Conservation (phyloP, 768 basidiomycete genomes). For the Suillus clintonianus region DNA sequence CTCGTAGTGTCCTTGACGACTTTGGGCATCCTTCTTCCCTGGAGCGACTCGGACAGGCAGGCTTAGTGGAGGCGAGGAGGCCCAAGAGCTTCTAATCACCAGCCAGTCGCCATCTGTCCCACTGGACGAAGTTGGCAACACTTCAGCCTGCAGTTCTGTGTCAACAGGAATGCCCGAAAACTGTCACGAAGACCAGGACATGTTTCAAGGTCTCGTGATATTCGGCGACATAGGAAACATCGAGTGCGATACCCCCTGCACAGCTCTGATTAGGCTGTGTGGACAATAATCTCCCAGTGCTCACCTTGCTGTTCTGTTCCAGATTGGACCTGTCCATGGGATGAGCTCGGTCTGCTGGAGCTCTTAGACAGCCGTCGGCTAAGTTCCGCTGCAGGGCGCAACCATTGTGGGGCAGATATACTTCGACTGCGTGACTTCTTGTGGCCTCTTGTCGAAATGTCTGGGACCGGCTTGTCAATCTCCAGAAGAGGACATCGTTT, state of each 20-base stretch:
- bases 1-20: slow-evolving; percentile 65
- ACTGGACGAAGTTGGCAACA: slow-evolving; percentile 48
- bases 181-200: slow-evolving; percentile 72
- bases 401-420: slow-evolving; percentile 63
- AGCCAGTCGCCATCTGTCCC: slow-evolving; percentile 53
- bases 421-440: slow-evolving; percentile 47
- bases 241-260: slow-evolving; percentile 24
- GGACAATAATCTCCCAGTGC: too few relatives aligned
- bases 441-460: slow-evolving; percentile 22
- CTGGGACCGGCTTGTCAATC: slow-evolving; percentile 11
- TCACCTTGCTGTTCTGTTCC: slow-evolving; percentile 3
- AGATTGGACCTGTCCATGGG: slow-evolving; percentile 23
- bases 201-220: slow-evolving; percentile 85
- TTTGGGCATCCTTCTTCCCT: slow-evolving; percentile 61
- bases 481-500: slow-evolving; percentile 1
- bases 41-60: slow-evolving; percentile 58
- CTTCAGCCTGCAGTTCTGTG: slow-evolving; percentile 64
- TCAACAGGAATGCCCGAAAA: slow-evolving; percentile 50
- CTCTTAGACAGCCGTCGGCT: slow-evolving; percentile 13
- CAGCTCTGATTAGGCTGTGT: neutral
- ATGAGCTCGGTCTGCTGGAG: slow-evolving; percentile 27
- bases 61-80: slow-evolving; percentile 56
- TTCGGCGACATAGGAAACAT: slow-evolving; percentile 64
- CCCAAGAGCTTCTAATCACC: slow-evolving; percentile 59
- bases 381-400: slow-evolving; percentile 33